Base-by-base conservation (phyloP, 2,329 filamentous ascomycete species). In the Zarea fungicola region DNA sequence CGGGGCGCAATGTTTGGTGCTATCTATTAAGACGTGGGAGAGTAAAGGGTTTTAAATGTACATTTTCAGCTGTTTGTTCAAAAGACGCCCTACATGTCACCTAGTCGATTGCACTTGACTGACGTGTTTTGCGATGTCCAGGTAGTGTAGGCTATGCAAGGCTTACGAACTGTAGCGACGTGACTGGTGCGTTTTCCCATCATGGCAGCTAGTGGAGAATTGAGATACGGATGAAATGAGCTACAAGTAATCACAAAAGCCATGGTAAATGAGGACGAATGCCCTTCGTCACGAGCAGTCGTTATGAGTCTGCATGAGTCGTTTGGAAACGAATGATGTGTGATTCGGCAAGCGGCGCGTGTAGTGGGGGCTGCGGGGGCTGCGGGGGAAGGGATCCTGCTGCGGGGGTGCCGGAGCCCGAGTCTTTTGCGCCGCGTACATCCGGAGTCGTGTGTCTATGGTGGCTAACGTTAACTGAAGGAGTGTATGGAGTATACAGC, bases 291-390 rank as follows among this genome's bases (percentile, higher is more conserved):
- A 48, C 8, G 10, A 23, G 13, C 44, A 34, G 44, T 48, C 44
- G 44, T 41, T 48, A 48, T 48, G 44, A 48, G 44, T 48, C 44
- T 26, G 19, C 11, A 48, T 48, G 44, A 48, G 44, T 41, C 35
- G 6, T 23, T 25, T 25, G 5, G 7, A 18, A 11, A 21, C 40
- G 26, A 26, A 11, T 28, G 6, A 13, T 5, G 34, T n/a, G 18
- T 25, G 14, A 32, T 40, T 32, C 36, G 44, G 36, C n/a, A n/a
- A n/a, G n/a, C n/a, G n/a, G n/a, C n/a, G 7, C 7, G 26, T 29
- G 26, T 13, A 13, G 7, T 29, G 26, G 7, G 26, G 26, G 7
- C 35, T 2, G 16, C 14, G 36, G 19, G 28, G 44, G 43, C 23
- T 21, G 7, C 16, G 18, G 35, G 19, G 21, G 28, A 26, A 32